Evolutionary conservation across 2,329 filamentous ascomycete genomes (phyloP).

Genomic region (Macroventuria anomochaeta): DNA sequence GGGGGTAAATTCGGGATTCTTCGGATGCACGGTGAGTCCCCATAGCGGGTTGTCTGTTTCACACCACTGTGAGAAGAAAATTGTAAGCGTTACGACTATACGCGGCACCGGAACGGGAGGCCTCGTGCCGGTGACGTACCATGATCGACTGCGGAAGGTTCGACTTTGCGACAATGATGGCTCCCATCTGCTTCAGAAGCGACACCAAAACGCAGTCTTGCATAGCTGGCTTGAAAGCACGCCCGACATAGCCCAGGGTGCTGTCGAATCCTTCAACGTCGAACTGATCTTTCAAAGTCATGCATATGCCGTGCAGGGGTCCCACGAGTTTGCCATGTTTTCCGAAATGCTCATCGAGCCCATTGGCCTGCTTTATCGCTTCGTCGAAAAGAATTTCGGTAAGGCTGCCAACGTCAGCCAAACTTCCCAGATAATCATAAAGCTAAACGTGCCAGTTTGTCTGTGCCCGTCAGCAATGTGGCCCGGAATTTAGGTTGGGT

Average conservation of each 20-base stretch:
- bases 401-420: conserved; percentile 47
- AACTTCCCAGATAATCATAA: conserved; percentile 61
- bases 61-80: conserved; percentile 57
- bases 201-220: conserved; percentile 62
- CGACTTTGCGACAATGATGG: conserved; percentile 56
- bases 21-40: conserved; percentile 64
- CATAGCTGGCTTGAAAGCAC: conserved; percentile 60
- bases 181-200: conserved; percentile 62
- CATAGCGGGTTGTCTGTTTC: conserved; percentile 69
- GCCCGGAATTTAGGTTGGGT: background rate
- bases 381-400: conserved; percentile 57
- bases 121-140: conserved; percentile 41
- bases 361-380: conserved; percentile 50
- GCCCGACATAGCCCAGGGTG: conserved; percentile 67
- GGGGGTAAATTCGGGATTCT: conserved; percentile 60
- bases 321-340: conserved; percentile 49
- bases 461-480: conserved; percentile 48
- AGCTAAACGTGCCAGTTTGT: conserved; percentile 46
- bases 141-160: conserved; percentile 66
- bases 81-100: conserved; percentile 51
- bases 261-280: conserved; percentile 57
- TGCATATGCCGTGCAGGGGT: conserved; percentile 57
- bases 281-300: conserved; percentile 59
- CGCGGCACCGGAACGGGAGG: background rate
- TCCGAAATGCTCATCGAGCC: conserved; percentile 51